Evolutionary conservation across 805 yeast genomes (phyloP).

Genomic region (Kodamaea nitidulidarum): DNA sequence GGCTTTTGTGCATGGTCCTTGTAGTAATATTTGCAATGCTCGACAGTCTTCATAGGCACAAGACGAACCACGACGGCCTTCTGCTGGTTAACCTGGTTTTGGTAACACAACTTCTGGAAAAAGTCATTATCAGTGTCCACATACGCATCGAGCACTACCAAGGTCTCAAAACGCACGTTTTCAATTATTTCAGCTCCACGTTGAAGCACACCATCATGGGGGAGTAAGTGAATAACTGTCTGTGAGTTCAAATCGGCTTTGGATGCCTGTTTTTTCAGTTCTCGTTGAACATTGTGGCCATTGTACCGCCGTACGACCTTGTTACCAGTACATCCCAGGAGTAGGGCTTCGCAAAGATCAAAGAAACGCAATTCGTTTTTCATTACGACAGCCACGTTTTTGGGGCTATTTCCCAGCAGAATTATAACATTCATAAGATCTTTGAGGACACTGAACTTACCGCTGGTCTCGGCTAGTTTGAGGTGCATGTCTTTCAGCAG

Average conservation of each 20-base stretch:
- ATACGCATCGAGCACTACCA: slow-evolving; percentile 62
- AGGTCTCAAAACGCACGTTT: slow-evolving; percentile 46
- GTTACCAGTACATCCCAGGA: slow-evolving; percentile 52
- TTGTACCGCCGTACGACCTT: slow-evolving; percentile 52
- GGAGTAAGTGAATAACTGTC: slow-evolving; percentile 15
- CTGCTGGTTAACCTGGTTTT: slow-evolving; percentile 17
- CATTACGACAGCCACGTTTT: slow-evolving; percentile 67
- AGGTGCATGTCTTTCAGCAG: slow-evolving; percentile 66
- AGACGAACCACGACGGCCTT: slow-evolving; percentile 61
- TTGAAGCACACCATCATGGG: slow-evolving; percentile 14
- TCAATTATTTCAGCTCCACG: slow-evolving; percentile 22
- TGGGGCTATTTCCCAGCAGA: slow-evolving; percentile 24
- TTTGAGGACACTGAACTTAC: slow-evolving; percentile 71
- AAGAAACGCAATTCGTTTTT: slow-evolving; percentile 59
- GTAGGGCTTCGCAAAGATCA: slow-evolving; percentile 69
- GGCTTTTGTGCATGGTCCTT: slow-evolving; percentile 23
- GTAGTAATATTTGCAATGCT: slow-evolving; percentile 64
- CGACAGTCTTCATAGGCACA: slow-evolving; percentile 76
- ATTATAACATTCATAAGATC: slow-evolving; percentile 58
- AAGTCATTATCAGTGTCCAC: slow-evolving; percentile 42
- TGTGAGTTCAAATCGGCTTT: slow-evolving; percentile 4
- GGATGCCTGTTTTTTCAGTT: slow-evolving; percentile 23
- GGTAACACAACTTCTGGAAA: slow-evolving; percentile 23
- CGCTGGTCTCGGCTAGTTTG: slow-evolving; percentile 72
- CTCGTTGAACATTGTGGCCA: slow-evolving; percentile 57